Evolutionary conservation across 495 filamentous ascomycete genomes (phyloP).

Genomic region (Aspergillus olivimuriae): DNA sequence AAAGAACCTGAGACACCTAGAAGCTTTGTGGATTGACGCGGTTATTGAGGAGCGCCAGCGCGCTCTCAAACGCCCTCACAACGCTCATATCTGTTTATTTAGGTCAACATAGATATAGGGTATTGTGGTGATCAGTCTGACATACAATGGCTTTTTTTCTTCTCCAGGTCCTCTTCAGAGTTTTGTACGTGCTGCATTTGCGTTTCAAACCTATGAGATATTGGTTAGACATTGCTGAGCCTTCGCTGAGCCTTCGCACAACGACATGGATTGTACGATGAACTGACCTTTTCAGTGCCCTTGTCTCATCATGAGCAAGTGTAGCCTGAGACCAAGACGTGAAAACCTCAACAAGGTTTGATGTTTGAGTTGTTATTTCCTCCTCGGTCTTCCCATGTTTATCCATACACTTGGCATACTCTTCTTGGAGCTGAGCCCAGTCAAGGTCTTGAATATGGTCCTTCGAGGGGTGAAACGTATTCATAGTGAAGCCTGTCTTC

Average conservation of each 20-base stretch:
- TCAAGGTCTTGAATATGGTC: conserved; percentile 42
- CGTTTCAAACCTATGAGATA: conserved; percentile 57
- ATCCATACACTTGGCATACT: conserved; percentile 54
- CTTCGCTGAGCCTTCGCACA: no score
- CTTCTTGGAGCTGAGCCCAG: conserved; percentile 62
- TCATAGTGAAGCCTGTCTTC: no score
- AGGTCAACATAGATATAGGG: no score
- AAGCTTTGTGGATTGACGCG: no score
- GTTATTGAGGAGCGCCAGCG: conserved; percentile 57
- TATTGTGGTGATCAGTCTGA: no score
- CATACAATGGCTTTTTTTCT: conserved; percentile 71
- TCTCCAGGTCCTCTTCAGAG: conserved; percentile 57
- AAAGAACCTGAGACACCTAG: no score
- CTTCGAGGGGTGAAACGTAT: conserved; percentile 1
- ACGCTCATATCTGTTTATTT: conserved; percentile 59
- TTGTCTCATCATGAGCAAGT: conserved; percentile 59
- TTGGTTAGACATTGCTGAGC: conserved; percentile 2
- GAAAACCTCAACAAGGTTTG: conserved; percentile 60
- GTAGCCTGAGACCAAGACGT: conserved; percentile 62
- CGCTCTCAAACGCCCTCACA: conserved; percentile 74
- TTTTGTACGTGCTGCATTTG: conserved; percentile 67
- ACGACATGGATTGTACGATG: not conserved
- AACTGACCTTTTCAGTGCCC: conserved; percentile 59
- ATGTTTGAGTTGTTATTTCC: conserved; percentile 55
- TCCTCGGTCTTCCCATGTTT: conserved; percentile 55